Evolutionary conservation across 2,329 filamentous ascomycete species (phyloP).

Genomic region (Alternaria novae-zelandiae): DNA sequence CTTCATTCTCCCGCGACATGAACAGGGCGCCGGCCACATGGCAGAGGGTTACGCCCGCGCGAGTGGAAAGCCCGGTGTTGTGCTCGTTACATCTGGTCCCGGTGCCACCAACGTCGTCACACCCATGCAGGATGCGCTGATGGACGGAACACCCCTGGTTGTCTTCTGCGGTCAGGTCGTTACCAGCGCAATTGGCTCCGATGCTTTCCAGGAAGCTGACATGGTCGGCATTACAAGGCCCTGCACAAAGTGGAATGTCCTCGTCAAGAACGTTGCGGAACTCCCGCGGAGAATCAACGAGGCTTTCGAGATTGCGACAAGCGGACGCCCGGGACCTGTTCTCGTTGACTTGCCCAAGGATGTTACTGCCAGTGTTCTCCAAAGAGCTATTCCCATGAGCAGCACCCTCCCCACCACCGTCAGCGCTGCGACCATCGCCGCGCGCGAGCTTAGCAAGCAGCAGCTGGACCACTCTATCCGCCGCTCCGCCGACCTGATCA

Average conservation of each 20-base stretch:
- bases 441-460: conserved; percentile 72
- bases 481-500: conserved; percentile 82
- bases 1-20: conserved; percentile 92
- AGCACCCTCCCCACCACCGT: conserved; percentile 77
- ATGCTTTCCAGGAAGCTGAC: conserved; percentile 97
- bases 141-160: conserved; percentile 93
- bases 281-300: conserved; percentile 94
- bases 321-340: conserved; percentile 90
- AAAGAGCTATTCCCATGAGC: conserved; percentile 81
- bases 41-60: conserved; percentile 95
- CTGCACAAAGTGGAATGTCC: conserved; percentile 99
- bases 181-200: conserved; percentile 88
- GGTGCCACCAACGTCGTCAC: conserved; percentile 97
- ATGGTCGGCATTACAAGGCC: conserved; percentile 91
- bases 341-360: conserved; percentile 97
- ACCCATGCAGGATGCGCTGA: conserved; percentile 93
- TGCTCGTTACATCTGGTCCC: conserved; percentile 94
- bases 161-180: conserved; percentile 95
- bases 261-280: conserved; percentile 95
- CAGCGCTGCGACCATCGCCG: conserved; percentile 83
- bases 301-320: conserved; percentile 97
- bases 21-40: conserved; percentile 99
- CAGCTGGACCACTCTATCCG: conserved; percentile 76
- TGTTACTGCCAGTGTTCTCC: conserved; percentile 83
- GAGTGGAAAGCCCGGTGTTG: conserved; percentile 91